Evolutionary conservation across 768 basidiomycete genomes (phyloP).

Genomic region (Boletus pseudopeckii): DNA sequence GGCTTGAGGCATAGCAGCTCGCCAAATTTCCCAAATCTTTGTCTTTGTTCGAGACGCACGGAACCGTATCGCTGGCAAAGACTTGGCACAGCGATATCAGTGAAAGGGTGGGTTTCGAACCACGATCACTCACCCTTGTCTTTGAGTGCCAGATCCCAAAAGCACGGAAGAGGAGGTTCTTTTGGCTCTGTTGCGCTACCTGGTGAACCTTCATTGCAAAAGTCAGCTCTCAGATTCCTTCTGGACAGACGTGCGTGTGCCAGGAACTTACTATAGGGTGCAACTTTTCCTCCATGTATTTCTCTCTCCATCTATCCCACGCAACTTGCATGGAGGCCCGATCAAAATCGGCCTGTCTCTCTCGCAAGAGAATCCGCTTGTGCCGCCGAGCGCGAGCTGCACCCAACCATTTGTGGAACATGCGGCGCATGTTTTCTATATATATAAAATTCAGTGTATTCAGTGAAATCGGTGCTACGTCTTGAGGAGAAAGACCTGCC

Average conservation of each 20-base stretch:
- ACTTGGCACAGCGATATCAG: conserved; percentile 39
- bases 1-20: conserved; percentile 65
- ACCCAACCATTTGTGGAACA: conserved; percentile 69
- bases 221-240: conserved; percentile 2
- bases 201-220: conserved; percentile 34
- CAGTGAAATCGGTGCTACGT: not conserved
- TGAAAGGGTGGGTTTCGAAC: not conserved
- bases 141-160: conserved; percentile 74
- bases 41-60: conserved; percentile 58
- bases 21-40: conserved; percentile 65
- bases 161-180: conserved; percentile 59
- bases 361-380: conserved; percentile 54
- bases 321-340: conserved; percentile 46
- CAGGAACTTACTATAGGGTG: conserved; percentile 55
- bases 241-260: too few relatives aligned
- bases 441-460: not conserved
- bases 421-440: conserved; percentile 61
- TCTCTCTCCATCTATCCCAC: conserved; percentile 82
- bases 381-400: conserved; percentile 59
- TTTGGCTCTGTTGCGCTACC: conserved; percentile 55
- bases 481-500: conserved; percentile 39
- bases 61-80: conserved; percentile 77
- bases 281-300: conserved; percentile 60
- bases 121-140: conserved; percentile 51
- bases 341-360: conserved; percentile 62